These are phyloP conservation scores for Leccinum olivaceoglutinosum DNA, from an alignment of 1,284 basidiomycete genomes.

Conservation along the genomic window DNA sequence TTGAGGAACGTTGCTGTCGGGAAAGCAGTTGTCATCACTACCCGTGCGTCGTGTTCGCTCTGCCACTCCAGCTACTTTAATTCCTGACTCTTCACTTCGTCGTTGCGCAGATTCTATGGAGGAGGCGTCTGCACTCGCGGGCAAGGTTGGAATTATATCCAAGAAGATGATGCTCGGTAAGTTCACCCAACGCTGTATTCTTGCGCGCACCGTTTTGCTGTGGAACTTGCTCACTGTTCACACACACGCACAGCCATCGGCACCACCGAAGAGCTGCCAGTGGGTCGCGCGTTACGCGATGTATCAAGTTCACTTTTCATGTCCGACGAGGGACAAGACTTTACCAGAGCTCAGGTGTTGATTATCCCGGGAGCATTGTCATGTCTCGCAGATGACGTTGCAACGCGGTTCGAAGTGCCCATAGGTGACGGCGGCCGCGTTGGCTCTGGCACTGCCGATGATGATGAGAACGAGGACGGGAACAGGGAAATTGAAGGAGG, in stretches of 20 bases:
- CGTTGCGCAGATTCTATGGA: constrained; percentile 67
- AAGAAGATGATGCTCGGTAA: constrained; percentile 56
- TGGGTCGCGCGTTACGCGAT: constrained; percentile 56
- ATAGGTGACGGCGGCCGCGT: constrained; percentile 28
- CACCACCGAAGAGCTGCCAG: constrained; percentile 50
- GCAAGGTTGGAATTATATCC: constrained; percentile 68
- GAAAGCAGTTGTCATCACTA: constrained; percentile 66
- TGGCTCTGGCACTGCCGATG: not conserved
- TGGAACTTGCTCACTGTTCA: not conserved
- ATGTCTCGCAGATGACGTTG: constrained; percentile 69
- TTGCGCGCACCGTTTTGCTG: not conserved
- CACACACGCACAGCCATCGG: constrained; percentile 47
- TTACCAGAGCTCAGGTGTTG: constrained; percentile 48
- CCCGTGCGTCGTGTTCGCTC: constrained; percentile 41
- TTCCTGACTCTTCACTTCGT: not conserved
- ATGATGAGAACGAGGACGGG: not conserved
- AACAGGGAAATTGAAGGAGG: not conserved
- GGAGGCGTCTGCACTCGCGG: constrained; percentile 73
- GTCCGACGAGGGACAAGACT: constrained; percentile 53
- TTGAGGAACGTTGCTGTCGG: constrained; percentile 59
- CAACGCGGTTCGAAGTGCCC: constrained; percentile 74
- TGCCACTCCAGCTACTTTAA: not conserved
- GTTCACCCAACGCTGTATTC: constrained; percentile 13
- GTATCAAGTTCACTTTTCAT: constrained; percentile 77
- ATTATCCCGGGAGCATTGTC: constrained; percentile 55